Evolutionary conservation across 2,329 filamentous ascomycete genomes (phyloP).

Genomic region (Coleophoma cylindrospora): DNA sequence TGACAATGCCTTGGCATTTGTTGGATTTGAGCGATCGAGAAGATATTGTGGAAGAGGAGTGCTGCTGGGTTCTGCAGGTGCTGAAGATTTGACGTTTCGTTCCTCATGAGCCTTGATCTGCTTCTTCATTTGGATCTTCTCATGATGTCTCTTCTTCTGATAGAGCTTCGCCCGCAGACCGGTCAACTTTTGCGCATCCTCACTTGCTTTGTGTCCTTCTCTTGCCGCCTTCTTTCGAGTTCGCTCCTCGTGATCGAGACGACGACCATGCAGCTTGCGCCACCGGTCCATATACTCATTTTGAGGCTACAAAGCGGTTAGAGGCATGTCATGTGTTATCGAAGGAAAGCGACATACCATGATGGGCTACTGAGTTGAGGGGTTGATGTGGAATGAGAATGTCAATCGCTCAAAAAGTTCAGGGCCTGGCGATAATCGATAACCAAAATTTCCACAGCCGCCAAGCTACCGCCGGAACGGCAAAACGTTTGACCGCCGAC

Average conservation of each 20-base stretch:
- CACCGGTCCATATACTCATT: constrained; percentile 2
- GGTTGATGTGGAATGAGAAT: neutral
- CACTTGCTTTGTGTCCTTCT: constrained; percentile 81
- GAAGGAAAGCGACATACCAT: neutral
- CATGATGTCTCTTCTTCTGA: constrained; percentile 87
- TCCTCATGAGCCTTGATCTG: constrained; percentile 92
- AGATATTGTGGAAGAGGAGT: constrained; percentile 89
- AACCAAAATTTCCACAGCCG: constrained; percentile 7
- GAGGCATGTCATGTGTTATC: neutral
- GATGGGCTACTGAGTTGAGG: neutral
- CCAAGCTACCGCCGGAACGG: neutral
- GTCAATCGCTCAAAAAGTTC: constrained; percentile 1
- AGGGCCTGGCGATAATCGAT: constrained; percentile 2
- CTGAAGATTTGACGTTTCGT: constrained; percentile 84
- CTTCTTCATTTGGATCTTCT: constrained; percentile 99
- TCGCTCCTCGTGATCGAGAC: constrained; percentile 60
- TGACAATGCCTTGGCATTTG: constrained; percentile 63
- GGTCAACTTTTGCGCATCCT: constrained; percentile 89
- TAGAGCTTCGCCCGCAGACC: constrained; percentile 90
- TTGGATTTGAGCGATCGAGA: constrained; percentile 68
- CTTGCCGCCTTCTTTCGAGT: constrained; percentile 80
- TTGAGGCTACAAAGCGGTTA: neutral
- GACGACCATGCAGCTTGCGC: constrained; percentile 41
- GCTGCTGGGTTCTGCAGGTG: constrained; percentile 70
- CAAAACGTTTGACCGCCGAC: neutral